Evolutionary conservation across 1,139 yeast species (phyloP), one percentile per base, ranked within the genome.

Genomic region (Candida albicans): DNA sequence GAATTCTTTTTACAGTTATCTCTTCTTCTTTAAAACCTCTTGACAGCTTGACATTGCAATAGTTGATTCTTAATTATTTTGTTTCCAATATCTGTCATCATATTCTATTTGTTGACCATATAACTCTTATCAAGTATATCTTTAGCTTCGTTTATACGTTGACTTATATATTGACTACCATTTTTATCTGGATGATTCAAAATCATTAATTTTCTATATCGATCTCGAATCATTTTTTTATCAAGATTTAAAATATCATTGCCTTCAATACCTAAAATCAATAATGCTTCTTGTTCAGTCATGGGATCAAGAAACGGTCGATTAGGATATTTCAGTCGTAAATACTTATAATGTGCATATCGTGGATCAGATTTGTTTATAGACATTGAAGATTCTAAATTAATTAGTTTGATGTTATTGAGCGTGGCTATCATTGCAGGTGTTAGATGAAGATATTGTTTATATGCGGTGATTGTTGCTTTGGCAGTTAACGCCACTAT

Each of bases 101-200:
- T 15, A 13, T 22, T 24, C 40, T 37, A 47, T 35, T 51, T 53
- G 36, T 53, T 65, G 40, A 71, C 56, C 56, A 77, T 56, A 56
- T 77, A 78, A 56, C 86, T 79, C 45, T 69, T 68, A 43, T 83
- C 87, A 42, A 86, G 63, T 1, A 84, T 61, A 37, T 82, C 88
- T 51, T 79, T 81, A 1, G 95, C 95, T 58, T 82, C 84, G 59
- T 87, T 87, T 47, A 87, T 81, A 58, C 87, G 84, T 71, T 82
- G 81, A 2, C 88, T 82, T 39, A 87, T 51, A 54, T 81, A 86
- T 41, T 78, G 75, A 51, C 89, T 82, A 0, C 96, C 96, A 5
- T 86, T 83, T 51, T 74, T 76, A 59, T 87, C 96, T 0, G 96
- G 95, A 58, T 87, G 96, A 54, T 73, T 87, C 42, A 70, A 55